Base-by-base conservation (phyloP, 495 filamentous ascomycete genomes). In the Hypomontagnella submonticulosa region DNA sequence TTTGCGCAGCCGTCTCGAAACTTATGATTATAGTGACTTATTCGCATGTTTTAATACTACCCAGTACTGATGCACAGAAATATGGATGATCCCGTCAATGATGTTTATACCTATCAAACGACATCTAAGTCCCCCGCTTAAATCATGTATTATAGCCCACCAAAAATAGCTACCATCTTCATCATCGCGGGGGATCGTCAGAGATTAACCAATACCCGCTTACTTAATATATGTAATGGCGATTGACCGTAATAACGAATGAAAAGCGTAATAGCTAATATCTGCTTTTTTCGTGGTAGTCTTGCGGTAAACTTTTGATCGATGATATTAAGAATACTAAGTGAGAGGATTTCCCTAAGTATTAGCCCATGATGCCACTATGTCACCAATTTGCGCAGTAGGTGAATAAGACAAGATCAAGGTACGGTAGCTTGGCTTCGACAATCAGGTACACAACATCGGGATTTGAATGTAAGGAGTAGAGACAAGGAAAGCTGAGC, bases 171-270 rank as follows among this genome's bases (percentile, higher is more conserved):
- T 16, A 36, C 38, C 52, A 59, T 23, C 9, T 46, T 55, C 15
- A 50, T 47, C 18, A 36, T 63, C 33, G 59, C 50, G 59, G 59
- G 58, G 59, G 48, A 68, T 63, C 65, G 43, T 44, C 59, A 19
- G 20, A 0, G 18, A 27, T 37, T 41, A 52, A 6, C 15, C 6
- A 2, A 27, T 27, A 27, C 6, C 23, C 6, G 23, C 6, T 27
- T 27, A 27, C 23, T 27, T 27, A 27, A 27, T 27, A 6, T 27
- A 27, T 27, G 6, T 27, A 6, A 2, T 27, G 6, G 23, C 6
- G 6, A 27, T 6, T 27, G 6, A n/a, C n/a, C n/a, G n/a, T n/a
- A n/a, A n/a, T n/a, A n/a, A n/a, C n/a, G n/a, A n/a, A n/a, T n/a
- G n/a, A n/a, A n/a, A n/a, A n/a, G n/a, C 23, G 23, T 27, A 3